Evolutionary conservation across 2,329 filamentous ascomycete genomes (phyloP).

Genomic region (Emericellopsis atlantica): DNA sequence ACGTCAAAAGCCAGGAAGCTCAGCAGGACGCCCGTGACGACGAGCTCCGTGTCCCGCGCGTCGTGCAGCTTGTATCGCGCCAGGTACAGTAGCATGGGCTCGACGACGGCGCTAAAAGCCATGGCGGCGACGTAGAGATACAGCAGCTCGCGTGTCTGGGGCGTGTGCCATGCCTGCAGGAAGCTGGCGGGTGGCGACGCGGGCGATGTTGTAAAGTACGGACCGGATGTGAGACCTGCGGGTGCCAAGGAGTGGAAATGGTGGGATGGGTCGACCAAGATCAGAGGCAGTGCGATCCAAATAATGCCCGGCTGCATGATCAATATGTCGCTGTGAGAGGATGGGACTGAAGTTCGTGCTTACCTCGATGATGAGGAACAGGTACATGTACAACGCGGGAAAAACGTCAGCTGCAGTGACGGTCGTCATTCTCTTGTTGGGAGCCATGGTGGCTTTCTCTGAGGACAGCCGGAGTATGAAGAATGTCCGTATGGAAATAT

Average conservation of each 20-base stretch:
- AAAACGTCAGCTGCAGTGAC: neutral
- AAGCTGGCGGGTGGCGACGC: neutral
- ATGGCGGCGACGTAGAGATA: neutral
- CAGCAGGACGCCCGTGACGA: neutral
- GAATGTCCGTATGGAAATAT: too few species aligned
- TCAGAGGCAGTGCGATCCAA: neutral
- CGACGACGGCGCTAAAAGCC: neutral
- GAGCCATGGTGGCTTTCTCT: neutral
- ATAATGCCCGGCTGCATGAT: conserved; percentile 1
- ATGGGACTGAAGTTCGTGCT: neutral
- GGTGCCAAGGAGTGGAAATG: conserved; percentile 2
- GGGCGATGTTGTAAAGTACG: neutral
- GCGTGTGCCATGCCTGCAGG: neutral
- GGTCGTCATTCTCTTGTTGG: neutral
- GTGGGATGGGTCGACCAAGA: conserved; percentile 1
- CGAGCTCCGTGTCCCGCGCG: neutral
- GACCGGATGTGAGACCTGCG: neutral
- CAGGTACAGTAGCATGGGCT: neutral
- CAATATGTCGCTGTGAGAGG: neutral
- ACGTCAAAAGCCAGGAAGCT: conserved; percentile 1
- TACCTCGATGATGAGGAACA: conserved; percentile 3
- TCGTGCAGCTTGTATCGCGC: neutral
- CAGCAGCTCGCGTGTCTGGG: neutral
- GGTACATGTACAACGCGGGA: neutral
- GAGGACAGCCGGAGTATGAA: too few species aligned